Conservation (phyloP, 176 grass and related monocot species). For the Hsuehochloa calcarea region DNA sequence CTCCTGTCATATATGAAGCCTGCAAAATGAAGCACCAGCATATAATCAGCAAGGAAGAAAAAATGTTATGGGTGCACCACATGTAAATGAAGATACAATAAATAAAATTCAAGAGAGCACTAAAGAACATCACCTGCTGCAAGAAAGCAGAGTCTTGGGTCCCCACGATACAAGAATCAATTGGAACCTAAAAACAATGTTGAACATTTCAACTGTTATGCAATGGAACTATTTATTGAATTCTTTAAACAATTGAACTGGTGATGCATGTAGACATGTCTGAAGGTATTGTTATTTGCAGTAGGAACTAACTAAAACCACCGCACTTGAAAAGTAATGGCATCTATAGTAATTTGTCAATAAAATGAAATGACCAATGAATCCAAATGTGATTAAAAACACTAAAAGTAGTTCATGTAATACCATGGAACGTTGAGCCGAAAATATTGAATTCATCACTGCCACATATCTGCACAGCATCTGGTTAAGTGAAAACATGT, state of each 20-base stretch:
- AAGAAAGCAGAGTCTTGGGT: conserved; percentile 91
- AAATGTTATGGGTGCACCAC: not conserved
- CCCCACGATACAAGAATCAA: conserved; percentile 93
- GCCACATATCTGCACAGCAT: conserved; percentile 79
- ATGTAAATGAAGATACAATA: not conserved
- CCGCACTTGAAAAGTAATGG: not conserved
- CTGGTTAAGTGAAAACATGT: conserved; percentile 29
- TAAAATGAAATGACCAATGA: not conserved
- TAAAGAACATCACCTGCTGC: conserved; percentile 63
- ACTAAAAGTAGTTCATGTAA: not conserved
- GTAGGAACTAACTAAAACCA: not conserved
- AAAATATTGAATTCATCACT: conserved; percentile 99
- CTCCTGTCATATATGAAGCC: conserved; percentile 92
- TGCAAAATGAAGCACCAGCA: conserved; percentile 37
- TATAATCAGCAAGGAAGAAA: conserved; percentile 23
- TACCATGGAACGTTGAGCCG: conserved; percentile 92
- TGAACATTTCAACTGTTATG: conserved; percentile 4
- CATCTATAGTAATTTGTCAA: not conserved
- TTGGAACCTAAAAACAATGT: conserved; percentile 61
- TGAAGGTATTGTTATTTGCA: not conserved
- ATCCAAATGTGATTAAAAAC: not conserved
- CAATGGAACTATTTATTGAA: not conserved
- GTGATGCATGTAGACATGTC: not conserved
- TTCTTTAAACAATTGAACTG: not conserved
- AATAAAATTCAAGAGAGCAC: not conserved